Base-by-base conservation (phyloP, 1,139 yeast genomes). In the Torulaspora globosa region DNA sequence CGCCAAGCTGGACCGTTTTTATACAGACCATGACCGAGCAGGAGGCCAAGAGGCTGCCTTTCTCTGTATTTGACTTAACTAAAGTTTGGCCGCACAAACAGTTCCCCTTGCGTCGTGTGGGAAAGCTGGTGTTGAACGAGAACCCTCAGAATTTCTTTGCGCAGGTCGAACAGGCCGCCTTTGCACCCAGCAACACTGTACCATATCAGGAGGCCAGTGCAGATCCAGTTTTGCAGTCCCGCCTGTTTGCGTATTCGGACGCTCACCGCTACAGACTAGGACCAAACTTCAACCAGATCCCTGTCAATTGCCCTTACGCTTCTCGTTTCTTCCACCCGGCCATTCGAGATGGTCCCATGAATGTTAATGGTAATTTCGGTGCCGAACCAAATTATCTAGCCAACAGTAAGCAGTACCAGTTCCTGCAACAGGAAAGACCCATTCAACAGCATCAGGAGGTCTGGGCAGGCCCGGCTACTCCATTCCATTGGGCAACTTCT, bases 301-400 rank as follows among this genome's bases (percentile, higher is more conserved):
- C 87, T 31, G 84, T 81, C 56, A 81, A 81, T 62, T 78, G 84
- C 64, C 85, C 85, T 50, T 70, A 65, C 48, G 72, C 73, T 2
- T 57, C 67, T n/a, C 63, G 61, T 43, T 66, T 66, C 21, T 72
- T 85, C 79, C 71, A 79, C 70, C 85, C 86, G 53, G 74, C 79
- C 68, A 79, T 82, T 65, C 82, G 97, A 69, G 97, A 89, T 65
- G 97, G 97, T 66, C 75, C 80, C 43, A 84, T 87, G 94, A 71
- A 70, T 51, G 88, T 87, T 46, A 81, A 85, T 65, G 92, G 89
- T 49, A 90, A 90, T 76, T 78, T 84, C 67, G 97, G 97, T 43
- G 67, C 80, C 48, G 78, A 79, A 60, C 96, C 97, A 65, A 89
- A 88, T 71, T 84, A 84, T 69, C 72, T 80, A 57, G 81, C 82